phyloP scores from a whole-genome alignment of 331 rosid species.

The Pyracantha coccinea region DNA sequence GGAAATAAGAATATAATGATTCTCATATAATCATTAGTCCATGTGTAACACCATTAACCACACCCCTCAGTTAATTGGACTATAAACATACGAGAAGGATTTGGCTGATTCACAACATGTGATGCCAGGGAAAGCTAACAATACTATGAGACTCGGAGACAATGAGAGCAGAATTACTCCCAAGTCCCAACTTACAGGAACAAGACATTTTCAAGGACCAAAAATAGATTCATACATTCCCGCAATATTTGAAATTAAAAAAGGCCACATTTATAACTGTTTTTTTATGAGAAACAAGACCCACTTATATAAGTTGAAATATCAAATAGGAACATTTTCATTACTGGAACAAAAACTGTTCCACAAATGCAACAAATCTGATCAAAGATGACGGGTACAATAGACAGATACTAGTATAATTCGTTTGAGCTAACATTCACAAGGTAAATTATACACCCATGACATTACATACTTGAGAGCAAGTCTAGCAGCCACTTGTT shows the following conservation, averaged over 20 bases:
- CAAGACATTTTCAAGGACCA: neutral
- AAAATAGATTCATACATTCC: neutral
- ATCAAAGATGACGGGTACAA: conserved; percentile 1
- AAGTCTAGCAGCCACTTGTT: conserved; percentile 86
- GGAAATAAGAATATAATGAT: neutral
- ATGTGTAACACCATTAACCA: neutral
- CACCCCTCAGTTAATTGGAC: neutral
- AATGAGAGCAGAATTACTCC: neutral
- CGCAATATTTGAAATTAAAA: neutral
- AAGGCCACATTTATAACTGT: neutral
- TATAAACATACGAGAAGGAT: neutral
- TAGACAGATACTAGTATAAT: neutral
- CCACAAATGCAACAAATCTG: conserved; percentile 6
- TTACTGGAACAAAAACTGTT: neutral
- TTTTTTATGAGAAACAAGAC: no score
- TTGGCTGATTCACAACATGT: neutral
- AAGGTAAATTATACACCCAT: conserved; percentile 13
- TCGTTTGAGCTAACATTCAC: conserved; percentile 1
- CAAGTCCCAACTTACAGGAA: neutral
- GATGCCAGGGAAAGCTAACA: neutral
- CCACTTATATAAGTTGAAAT: neutral
- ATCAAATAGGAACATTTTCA: neutral
- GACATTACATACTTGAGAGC: conserved; percentile 61
- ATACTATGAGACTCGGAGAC: neutral
- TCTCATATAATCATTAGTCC: neutral